These are phyloP conservation scores for Choiromyces venosus DNA, from an alignment of 495 filamentous ascomycete genomes.

Conservation along the genomic window DNA sequence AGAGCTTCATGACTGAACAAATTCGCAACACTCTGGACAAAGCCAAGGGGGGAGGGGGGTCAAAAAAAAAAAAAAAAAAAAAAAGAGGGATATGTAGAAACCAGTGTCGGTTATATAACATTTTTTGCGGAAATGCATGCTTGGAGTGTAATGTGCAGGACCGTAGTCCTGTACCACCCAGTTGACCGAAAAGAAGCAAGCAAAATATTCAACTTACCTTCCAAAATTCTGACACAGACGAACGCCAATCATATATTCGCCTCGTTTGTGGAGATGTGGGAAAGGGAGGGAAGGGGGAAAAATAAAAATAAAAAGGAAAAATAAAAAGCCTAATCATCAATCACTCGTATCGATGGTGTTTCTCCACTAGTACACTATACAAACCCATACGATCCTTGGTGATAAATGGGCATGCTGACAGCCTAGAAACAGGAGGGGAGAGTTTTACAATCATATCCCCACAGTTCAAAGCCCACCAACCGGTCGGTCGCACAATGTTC, in stretches of 20 bases:
- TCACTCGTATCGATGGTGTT: not conserved
- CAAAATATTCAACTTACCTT: not conserved
- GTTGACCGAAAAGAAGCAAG: not conserved
- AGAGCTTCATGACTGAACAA: conserved; percentile 2
- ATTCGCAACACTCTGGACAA: not conserved
- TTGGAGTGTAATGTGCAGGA: not conserved
- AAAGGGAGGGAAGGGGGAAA: not conserved
- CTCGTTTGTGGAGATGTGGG: conserved; percentile 1
- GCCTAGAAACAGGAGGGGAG: not conserved
- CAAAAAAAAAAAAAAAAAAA: not conserved
- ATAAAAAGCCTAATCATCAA: not conserved
- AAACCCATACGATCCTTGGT: not conserved
- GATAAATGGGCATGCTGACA: not conserved
- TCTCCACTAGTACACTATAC: not conserved
- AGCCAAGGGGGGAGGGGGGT: not conserved
- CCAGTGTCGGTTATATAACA: not conserved
- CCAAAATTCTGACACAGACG: not conserved
- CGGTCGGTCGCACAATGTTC: not conserved
- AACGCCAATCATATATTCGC: not conserved
- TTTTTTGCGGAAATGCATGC: not conserved
- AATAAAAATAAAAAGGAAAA: not conserved
- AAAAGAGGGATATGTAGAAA: not conserved
- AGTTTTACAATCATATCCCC: not conserved
- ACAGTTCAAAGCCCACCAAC: not conserved
- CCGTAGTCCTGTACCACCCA: not conserved